phyloP scores from a whole-genome alignment of 768 basidiomycete genomes.

The Mrakia blollopis region DNA sequence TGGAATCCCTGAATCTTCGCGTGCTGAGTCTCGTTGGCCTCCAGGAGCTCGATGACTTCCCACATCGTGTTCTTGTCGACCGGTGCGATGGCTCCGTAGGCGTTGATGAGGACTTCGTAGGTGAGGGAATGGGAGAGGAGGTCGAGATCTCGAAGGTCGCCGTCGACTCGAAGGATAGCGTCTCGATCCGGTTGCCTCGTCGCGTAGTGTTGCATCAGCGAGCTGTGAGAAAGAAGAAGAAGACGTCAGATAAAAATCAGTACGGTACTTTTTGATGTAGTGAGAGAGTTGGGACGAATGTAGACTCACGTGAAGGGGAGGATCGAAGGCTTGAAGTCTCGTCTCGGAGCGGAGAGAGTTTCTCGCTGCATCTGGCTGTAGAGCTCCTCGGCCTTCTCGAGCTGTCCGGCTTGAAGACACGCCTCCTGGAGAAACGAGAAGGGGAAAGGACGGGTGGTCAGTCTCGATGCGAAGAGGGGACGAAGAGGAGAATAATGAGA shows the following conservation, averaged over 20 bases:
- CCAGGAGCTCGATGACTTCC: slow-evolving; percentile 7
- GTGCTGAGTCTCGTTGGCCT: slow-evolving; percentile 15
- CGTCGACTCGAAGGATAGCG: background rate
- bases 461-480: background rate
- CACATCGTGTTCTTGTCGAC: slow-evolving; percentile 12
- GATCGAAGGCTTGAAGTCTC: slow-evolving; percentile 13
- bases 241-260: background rate
- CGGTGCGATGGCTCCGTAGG: background rate
- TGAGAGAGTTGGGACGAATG: background rate
- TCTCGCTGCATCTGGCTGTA: background rate
- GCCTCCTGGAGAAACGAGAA: background rate
- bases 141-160: slow-evolving; percentile 8
- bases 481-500: background rate
- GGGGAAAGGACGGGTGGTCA: background rate
- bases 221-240: background rate
- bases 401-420: background rate
- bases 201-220: slow-evolving; percentile 9
- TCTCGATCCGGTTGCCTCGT: background rate
- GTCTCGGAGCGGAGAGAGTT: background rate
- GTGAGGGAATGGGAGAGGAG: slow-evolving; percentile 2
- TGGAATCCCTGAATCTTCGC: background rate
- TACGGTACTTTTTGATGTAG: too few relatives aligned
- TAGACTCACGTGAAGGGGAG: slow-evolving; percentile 1
- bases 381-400: background rate
- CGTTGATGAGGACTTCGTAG: slow-evolving; percentile 9